phyloP scores from a whole-genome alignment of 1,139 yeast genomes.

The Pichia norvegensis region DNA sequence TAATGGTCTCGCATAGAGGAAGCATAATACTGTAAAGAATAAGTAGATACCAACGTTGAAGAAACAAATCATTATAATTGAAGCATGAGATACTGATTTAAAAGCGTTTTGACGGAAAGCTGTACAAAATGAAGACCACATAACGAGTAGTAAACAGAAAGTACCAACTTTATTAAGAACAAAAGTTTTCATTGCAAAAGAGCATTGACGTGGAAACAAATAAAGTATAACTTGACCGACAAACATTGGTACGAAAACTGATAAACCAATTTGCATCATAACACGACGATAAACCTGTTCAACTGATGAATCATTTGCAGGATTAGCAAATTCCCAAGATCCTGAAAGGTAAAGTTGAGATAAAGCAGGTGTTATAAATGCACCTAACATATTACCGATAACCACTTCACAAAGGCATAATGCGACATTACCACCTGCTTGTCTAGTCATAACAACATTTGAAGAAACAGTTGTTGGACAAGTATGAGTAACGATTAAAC shows the following conservation, averaged over 20 bases:
- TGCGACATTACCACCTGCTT: slow-evolving; percentile 62
- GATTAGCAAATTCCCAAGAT: slow-evolving; percentile 75
- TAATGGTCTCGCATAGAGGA: slow-evolving; percentile 51
- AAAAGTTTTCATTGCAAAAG: slow-evolving; percentile 52
- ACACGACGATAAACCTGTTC: slow-evolving; percentile 57
- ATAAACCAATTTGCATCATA: slow-evolving; percentile 77
- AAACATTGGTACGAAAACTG: slow-evolving; percentile 75
- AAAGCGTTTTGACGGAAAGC: slow-evolving; percentile 81
- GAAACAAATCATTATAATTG: slow-evolving; percentile 69
- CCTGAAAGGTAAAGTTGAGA: slow-evolving; percentile 58
- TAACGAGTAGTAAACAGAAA: slow-evolving; percentile 66
- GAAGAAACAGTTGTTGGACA: slow-evolving; percentile 89
- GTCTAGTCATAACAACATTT: slow-evolving; percentile 79
- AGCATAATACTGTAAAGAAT: slow-evolving; percentile 62
- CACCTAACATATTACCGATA: slow-evolving; percentile 76
- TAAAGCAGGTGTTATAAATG: slow-evolving; percentile 79
- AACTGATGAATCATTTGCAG: slow-evolving; percentile 51
- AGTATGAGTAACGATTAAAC: slow-evolving; percentile 72
- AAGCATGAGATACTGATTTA: slow-evolving; percentile 47
- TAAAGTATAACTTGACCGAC: slow-evolving; percentile 84
- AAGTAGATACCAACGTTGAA: slow-evolving; percentile 74
- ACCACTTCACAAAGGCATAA: slow-evolving; percentile 78
- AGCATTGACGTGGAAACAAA: slow-evolving; percentile 53
- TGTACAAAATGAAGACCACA: slow-evolving; percentile 82
- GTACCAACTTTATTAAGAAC: slow-evolving; percentile 66